Percentiles rank a stretch among this genome's conserved stretches.
Evolutionary conservation across 106 monocot species (phyloP).

Genomic region (Dendrobium officinale): DNA sequence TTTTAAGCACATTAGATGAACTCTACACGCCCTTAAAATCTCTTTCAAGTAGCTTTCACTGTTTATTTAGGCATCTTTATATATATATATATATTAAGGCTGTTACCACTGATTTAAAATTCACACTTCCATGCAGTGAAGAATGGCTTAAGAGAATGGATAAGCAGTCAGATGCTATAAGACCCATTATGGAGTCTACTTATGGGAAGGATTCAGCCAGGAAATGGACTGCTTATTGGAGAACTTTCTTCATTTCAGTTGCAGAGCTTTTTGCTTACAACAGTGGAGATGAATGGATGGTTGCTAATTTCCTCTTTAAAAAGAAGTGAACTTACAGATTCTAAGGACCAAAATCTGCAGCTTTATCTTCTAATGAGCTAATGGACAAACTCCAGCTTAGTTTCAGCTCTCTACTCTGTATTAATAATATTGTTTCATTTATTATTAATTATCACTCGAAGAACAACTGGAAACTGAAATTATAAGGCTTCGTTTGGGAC

Average conservation of each 20-base stretch:
- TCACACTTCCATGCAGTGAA: slow-evolving; percentile 47
- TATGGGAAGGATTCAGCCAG: slow-evolving; percentile 85
- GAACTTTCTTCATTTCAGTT: slow-evolving; percentile 92
- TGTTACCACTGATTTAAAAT: neutral
- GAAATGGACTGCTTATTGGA: slow-evolving; percentile 94
- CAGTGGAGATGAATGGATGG: slow-evolving; percentile 99
- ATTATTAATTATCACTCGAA: too few species aligned
- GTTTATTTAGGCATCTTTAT: too few species aligned
- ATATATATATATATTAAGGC: neutral
- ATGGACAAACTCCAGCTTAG: neutral
- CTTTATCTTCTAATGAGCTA: neutral
- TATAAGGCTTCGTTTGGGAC: too few species aligned
- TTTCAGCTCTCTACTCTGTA: too few species aligned
- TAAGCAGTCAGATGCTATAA: slow-evolving; percentile 33
- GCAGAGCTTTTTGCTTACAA: slow-evolving; percentile 92
- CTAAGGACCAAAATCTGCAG: too few species aligned
- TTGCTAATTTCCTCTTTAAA: slow-evolving; percentile 67
- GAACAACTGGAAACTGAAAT: too few species aligned
- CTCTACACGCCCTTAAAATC: too few species aligned
- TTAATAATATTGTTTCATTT: too few species aligned
- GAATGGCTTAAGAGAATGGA: slow-evolving; percentile 98
- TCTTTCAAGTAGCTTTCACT: too few species aligned
- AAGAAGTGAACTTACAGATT: slow-evolving; percentile 25
- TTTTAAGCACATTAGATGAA: too few species aligned
- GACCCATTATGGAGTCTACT: slow-evolving; percentile 79